phyloP scores from a whole-genome alignment of 257 asterid genomes.

The Rhazya stricta region DNA sequence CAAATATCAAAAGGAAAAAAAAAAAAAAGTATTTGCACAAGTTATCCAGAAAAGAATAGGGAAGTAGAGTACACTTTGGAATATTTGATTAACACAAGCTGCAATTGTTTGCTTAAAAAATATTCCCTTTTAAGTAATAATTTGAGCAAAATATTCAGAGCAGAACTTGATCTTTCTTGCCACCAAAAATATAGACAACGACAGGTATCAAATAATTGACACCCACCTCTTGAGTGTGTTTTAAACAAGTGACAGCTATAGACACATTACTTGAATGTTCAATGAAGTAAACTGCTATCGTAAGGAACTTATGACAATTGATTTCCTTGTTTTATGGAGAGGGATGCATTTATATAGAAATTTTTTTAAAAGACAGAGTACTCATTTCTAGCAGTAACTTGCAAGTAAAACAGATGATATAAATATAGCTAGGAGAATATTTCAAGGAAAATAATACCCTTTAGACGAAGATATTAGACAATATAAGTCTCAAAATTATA shows the following conservation, averaged over 20 bases:
- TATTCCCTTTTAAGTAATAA: background rate
- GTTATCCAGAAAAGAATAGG: background rate
- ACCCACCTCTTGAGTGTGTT: slow-evolving; percentile 23
- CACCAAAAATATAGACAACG: slow-evolving; percentile 9
- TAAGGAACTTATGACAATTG: slow-evolving; percentile 11
- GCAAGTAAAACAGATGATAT: background rate
- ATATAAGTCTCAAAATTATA: background rate
- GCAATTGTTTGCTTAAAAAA: slow-evolving; percentile 1
- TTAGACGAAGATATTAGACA: background rate
- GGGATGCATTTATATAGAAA: background rate
- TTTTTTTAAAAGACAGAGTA: background rate
- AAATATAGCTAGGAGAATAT: background rate
- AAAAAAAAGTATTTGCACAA: no score
- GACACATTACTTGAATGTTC: slow-evolving; percentile 21
- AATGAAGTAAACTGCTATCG: slow-evolving; percentile 21
- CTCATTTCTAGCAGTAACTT: slow-evolving; percentile 4
- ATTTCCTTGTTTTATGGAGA: slow-evolving; percentile 1
- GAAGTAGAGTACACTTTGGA: background rate
- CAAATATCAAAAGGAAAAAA: no score
- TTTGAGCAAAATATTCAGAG: slow-evolving; percentile 6
- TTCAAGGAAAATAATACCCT: no score
- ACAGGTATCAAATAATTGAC: slow-evolving; percentile 6
- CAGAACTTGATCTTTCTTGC: slow-evolving; percentile 2
- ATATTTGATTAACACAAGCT: slow-evolving; percentile 6
- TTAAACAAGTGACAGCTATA: slow-evolving; percentile 18